phyloP scores from a whole-genome alignment of 345 rosid genomes.

The Bruguiera gymnorhiza region DNA sequence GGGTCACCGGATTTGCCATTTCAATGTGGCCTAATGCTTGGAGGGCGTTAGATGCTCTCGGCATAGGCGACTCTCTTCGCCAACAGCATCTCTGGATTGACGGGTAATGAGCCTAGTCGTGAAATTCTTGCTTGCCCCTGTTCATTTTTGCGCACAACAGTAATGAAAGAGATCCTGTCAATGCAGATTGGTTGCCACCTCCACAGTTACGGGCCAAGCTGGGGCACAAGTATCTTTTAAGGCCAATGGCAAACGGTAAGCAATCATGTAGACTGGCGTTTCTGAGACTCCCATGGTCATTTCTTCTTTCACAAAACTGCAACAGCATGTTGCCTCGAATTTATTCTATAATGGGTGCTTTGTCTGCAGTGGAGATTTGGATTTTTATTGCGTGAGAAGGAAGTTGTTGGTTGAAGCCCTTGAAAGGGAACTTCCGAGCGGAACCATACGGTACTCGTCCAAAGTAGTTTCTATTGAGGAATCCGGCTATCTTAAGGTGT shows the following conservation, averaged over 20 bases:
- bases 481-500: slow-evolving; percentile 45
- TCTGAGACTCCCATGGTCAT: background rate
- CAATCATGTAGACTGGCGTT: background rate
- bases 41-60: slow-evolving; percentile 68
- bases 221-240: background rate
- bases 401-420: slow-evolving; percentile 51
- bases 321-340: too few species aligned
- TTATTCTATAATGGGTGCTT: background rate
- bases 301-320: too few species aligned
- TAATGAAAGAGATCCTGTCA: background rate
- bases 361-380: slow-evolving; percentile 37
- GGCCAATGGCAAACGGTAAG: slow-evolving; percentile 34
- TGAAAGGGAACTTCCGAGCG: slow-evolving; percentile 48
- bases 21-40: slow-evolving; percentile 57
- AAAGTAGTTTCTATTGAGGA: slow-evolving; percentile 60
- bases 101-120: slow-evolving; percentile 24
- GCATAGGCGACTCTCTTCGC: slow-evolving; percentile 48
- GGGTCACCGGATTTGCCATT: slow-evolving; percentile 56
- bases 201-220: slow-evolving; percentile 21
- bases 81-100: slow-evolving; percentile 34
- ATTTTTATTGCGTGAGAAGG: slow-evolving; percentile 55
- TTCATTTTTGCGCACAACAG: too few species aligned
- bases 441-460: slow-evolving; percentile 60
- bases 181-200: slow-evolving; percentile 35
- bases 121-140: too few species aligned